Conservation (phyloP, 202 grass and related monocot genomes). For the Hordeum pubiflorum region DNA sequence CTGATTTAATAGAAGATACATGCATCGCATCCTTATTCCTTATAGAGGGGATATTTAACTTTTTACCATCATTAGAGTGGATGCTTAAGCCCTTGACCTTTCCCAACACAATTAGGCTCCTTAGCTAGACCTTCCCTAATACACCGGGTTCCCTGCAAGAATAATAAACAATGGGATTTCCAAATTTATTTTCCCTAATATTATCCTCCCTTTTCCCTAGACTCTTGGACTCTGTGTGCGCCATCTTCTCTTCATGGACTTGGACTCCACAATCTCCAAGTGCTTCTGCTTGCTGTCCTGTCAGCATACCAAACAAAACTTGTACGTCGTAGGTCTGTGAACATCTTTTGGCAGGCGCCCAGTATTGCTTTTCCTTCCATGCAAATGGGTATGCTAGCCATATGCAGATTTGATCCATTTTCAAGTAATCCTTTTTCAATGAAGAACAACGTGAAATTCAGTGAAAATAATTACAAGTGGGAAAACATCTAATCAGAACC, state of each 20-base stretch:
- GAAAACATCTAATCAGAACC: not conserved
- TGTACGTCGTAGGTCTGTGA: not conserved
- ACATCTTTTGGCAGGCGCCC: not conserved
- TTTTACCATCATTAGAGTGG: no score
- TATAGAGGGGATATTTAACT: no score
- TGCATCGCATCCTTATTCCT: not conserved
- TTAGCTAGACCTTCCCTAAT: not conserved
- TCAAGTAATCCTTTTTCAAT: not conserved
- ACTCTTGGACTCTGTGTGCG: not conserved
- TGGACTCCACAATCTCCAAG: slow-evolving; percentile 2
- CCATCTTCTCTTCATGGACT: not conserved
- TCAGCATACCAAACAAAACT: slow-evolving; percentile 13
- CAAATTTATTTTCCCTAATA: not conserved
- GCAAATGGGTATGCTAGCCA: not conserved
- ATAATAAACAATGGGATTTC: not conserved
- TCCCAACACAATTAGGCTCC: not conserved
- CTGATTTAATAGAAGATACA: not conserved
- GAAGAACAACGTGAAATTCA: not conserved
- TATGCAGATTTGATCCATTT: not conserved
- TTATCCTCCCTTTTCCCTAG: not conserved
- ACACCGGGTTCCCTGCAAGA: not conserved
- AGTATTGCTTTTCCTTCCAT: not conserved
- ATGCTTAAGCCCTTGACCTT: not conserved
- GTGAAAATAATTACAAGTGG: not conserved
- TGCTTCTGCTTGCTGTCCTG: not conserved